Percentiles rank a stretch among this genome's conserved stretches.
Conservation (phyloP, 2,329 filamentous ascomycete genomes). For the Claviceps paspali region DNA sequence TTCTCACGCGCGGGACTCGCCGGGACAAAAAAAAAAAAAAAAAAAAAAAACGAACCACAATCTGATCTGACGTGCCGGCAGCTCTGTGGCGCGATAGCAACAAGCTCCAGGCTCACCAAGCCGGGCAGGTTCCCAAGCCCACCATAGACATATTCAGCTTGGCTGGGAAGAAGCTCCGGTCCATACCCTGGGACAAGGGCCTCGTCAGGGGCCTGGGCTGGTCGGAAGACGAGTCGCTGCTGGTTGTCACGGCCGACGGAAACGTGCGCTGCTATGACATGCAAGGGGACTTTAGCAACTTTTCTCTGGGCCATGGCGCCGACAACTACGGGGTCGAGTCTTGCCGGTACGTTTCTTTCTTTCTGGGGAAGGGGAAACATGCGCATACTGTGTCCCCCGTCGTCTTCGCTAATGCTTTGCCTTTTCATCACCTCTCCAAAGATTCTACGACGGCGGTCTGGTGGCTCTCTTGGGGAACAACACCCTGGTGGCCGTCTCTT, state of each 20-base stretch:
- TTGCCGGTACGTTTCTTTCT: constrained; percentile 39
- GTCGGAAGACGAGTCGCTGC: constrained; percentile 86
- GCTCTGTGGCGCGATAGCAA: constrained; percentile 79
- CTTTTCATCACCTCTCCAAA: no score
- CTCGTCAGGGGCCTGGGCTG: constrained; percentile 79
- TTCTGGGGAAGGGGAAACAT: no score
- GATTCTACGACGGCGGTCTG: constrained; percentile 82
- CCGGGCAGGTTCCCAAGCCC: constrained; percentile 56
- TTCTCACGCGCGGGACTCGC: no score
- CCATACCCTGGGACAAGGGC: constrained; percentile 84
- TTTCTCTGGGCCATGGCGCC: constrained; percentile 76
- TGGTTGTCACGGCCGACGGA: constrained; percentile 80
- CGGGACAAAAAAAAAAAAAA: no score
- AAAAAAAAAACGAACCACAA: no score
- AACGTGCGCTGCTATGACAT: constrained; percentile 83
- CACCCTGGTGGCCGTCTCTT: constrained; percentile 68
- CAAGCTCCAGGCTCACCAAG: constrained; percentile 67
- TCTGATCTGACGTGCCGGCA: constrained; percentile 20
- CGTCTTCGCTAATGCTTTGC: not conserved
- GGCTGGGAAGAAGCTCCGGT: constrained; percentile 73
- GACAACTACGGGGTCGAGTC: constrained; percentile 76
- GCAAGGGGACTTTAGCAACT: constrained; percentile 90
- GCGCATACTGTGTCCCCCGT: no score
- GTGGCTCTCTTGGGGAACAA: constrained; percentile 87
- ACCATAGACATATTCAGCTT: constrained; percentile 91